A percentile compares a stretch with the other conserved stretches of the same genome.
Evolutionary conservation across 768 basidiomycete species (phyloP).

Genomic region (Sarcomyxa edulis): DNA sequence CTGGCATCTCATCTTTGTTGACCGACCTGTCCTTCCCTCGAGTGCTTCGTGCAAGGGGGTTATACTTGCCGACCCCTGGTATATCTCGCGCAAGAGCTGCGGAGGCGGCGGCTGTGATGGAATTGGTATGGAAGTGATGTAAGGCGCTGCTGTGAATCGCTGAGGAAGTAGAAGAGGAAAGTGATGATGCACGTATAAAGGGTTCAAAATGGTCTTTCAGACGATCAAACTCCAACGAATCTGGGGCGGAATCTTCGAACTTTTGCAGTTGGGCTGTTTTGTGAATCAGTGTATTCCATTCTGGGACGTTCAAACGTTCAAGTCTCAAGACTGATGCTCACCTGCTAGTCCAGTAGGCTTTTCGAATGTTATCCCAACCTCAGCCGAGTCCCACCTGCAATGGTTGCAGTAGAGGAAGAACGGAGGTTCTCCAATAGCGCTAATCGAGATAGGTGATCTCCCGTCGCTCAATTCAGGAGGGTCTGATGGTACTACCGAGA

Average conservation of each 20-base stretch:
- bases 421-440: conserved; percentile 74
- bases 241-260: conserved; percentile 80
- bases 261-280: conserved; percentile 85
- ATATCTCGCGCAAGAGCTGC: conserved; percentile 87
- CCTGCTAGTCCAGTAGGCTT: conserved; percentile 95
- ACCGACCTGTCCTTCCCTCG: conserved; percentile 57
- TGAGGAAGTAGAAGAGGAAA: conserved; percentile 59
- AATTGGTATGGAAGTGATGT: conserved; percentile 72
- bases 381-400: conserved; percentile 93
- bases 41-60: conserved; percentile 46
- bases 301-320: background rate
- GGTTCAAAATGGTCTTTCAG: conserved; percentile 97
- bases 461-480: conserved; percentile 60
- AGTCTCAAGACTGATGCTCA: conserved; percentile 26
- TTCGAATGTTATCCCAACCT: conserved; percentile 90
- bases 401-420: conserved; percentile 90
- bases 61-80: conserved; percentile 76
- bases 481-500: conserved; percentile 89
- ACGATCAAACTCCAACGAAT: conserved; percentile 86
- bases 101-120: conserved; percentile 86
- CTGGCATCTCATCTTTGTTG: conserved; percentile 73
- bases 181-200: conserved; percentile 78
- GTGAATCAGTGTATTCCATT: too few species aligned
- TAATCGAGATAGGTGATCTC: conserved; percentile 42
- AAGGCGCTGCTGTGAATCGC: conserved; percentile 41